Evolutionary conservation across 371 early-diverging fungal species (phyloP).

Genomic region (Mortierella sp.): DNA sequence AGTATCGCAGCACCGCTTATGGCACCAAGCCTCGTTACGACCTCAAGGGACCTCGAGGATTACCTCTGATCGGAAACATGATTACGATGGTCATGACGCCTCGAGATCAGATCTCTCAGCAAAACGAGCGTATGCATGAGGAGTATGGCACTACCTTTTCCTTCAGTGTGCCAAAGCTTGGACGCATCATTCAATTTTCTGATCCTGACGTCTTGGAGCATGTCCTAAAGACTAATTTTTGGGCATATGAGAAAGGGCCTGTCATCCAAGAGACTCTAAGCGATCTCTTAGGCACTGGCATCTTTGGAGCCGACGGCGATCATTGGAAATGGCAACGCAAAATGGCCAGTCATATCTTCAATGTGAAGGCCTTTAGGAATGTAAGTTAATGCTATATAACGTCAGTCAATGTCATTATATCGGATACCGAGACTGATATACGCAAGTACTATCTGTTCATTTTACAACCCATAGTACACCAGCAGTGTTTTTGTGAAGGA

Average conservation of each 20-base stretch:
- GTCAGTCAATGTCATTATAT: not conserved
- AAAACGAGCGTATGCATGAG: slow-evolving; percentile 24
- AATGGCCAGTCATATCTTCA: slow-evolving; percentile 77
- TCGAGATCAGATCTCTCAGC: slow-evolving; percentile 22
- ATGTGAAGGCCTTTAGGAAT: slow-evolving; percentile 78
- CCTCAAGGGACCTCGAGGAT: slow-evolving; percentile 38
- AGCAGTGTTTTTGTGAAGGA: slow-evolving; percentile 63
- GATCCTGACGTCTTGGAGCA: slow-evolving; percentile 50
- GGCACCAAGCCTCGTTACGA: slow-evolving; percentile 31
- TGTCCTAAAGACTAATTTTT: slow-evolving; percentile 62
- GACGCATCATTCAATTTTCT: slow-evolving; percentile 34
- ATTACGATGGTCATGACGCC: slow-evolving; percentile 23
- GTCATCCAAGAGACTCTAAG: slow-evolving; percentile 46
- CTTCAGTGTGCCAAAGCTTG: slow-evolving; percentile 31
- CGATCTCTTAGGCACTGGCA: slow-evolving; percentile 75
- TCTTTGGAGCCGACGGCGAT: slow-evolving; percentile 77
- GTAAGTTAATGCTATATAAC: slow-evolving; percentile 31
- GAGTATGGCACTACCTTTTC: slow-evolving; percentile 25
- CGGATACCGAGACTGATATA: not conserved
- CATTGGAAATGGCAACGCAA: slow-evolving; percentile 78
- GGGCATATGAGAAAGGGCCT: slow-evolving; percentile 70
- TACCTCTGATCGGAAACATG: slow-evolving; percentile 42
- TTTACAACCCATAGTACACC: slow-evolving; percentile 7
- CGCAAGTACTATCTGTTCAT: not conserved
- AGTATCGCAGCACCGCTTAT: slow-evolving; percentile 39